These are phyloP conservation scores for Sugiyamaella xylanicola DNA, from an alignment of 1,139 yeast species.

Conservation along the genomic window DNA sequence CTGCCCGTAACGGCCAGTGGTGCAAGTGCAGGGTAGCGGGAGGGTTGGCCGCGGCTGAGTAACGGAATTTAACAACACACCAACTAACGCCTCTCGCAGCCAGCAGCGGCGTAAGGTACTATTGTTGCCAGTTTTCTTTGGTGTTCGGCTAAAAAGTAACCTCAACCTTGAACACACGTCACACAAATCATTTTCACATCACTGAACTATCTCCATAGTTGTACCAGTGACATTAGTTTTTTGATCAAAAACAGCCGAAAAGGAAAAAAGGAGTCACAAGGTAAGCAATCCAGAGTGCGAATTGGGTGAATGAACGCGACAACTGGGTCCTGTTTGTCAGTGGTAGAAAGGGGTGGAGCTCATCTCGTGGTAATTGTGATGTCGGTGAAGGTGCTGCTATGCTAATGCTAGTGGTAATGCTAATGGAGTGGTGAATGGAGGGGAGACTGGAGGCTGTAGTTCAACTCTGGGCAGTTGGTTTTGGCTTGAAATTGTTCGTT, in stretches of 20 bases:
- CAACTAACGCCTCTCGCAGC: conserved; percentile 4
- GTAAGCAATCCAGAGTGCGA: neutral
- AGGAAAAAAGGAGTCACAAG: neutral
- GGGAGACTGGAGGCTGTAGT: too few relatives aligned
- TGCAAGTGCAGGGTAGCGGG: too few relatives aligned
- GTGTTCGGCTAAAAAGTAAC: conserved; percentile 14
- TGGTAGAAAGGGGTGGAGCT: too few relatives aligned
- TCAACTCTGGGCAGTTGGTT: too few relatives aligned
- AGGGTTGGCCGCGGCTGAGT: neutral
- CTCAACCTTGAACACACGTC: conserved; percentile 7
- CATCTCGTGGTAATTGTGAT: too few relatives aligned
- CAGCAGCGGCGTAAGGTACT: neutral
- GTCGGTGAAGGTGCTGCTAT: too few relatives aligned
- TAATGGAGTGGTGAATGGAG: too few relatives aligned
- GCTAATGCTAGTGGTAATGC: too few relatives aligned
- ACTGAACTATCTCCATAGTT: neutral
- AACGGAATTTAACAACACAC: conserved; percentile 13
- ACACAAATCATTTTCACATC: conserved; percentile 10
- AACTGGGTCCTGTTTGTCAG: too few relatives aligned
- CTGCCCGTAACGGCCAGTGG: too few relatives aligned
- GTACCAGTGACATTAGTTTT: neutral
- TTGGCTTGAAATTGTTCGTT: too few relatives aligned
- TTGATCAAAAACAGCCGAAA: neutral
- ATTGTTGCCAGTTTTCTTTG: conserved; percentile 12
- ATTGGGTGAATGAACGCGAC: neutral